Evolutionary conservation across 108 stramenopile genomes (phyloP).

Genomic region (Parietichytrium sp.): DNA sequence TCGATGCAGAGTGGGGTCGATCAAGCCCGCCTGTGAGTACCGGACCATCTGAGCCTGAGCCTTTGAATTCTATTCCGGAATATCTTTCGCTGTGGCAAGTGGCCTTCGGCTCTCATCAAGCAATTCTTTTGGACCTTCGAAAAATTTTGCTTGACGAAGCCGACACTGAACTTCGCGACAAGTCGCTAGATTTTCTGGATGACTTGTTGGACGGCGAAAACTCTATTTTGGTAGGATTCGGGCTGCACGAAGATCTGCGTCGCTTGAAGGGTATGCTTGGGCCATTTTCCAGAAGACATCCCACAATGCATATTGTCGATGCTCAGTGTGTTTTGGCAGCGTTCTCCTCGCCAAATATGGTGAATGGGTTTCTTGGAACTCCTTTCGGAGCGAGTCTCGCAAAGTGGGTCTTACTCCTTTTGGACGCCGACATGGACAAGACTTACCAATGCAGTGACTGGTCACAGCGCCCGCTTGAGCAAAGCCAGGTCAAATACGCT

Average conservation of each 20-base stretch:
- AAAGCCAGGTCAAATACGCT: background rate
- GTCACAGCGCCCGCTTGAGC: background rate
- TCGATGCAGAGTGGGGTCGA: conserved; percentile 29
- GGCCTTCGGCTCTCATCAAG: background rate
- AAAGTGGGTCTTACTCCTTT: background rate
- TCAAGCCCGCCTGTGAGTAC: too few species aligned
- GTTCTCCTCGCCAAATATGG: background rate
- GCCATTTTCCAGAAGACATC: too few species aligned
- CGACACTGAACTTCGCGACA: background rate
- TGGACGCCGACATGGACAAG: background rate
- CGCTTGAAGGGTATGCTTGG: background rate
- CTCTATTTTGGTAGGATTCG: background rate
- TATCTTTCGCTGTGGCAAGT: conserved; percentile 23
- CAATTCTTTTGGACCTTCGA: background rate
- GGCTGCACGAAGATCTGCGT: conserved; percentile 1
- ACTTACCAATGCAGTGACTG: conserved; percentile 32
- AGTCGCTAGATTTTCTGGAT: background rate
- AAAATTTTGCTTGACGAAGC: conserved; percentile 16
- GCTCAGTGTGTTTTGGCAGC: background rate
- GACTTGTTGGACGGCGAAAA: background rate
- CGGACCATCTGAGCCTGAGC: too few species aligned
- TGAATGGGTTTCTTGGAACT: too few species aligned
- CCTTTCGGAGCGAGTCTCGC: background rate
- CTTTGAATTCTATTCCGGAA: background rate
- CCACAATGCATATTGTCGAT: background rate